Base-by-base conservation (phyloP, 192 early-diverging fungal species). In the Phlyctochytrium planicorne region DNA sequence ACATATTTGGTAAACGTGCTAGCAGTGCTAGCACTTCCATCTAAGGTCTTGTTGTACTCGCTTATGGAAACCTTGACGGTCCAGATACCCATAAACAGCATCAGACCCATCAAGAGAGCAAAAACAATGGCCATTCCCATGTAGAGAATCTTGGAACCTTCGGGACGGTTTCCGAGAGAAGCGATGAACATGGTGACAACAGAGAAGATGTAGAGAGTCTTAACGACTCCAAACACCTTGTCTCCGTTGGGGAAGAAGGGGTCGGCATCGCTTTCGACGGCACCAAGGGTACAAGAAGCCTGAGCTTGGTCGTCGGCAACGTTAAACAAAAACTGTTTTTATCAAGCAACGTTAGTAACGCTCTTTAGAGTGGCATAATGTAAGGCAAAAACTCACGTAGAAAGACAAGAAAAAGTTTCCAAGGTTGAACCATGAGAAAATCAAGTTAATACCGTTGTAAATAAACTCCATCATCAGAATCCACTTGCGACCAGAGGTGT, bases 61-160 rank as follows among this genome's bases (percentile, higher is more conserved):
- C 69, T 29, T 27, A 83, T 67, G 20, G 55, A 32, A 2, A 67
- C 27, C 6, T 72, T 37, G 84, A 90, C 40, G 16, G 71, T 76
- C 70, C 70, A 80, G 36, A 23, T 53, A 30, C 67, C 77, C 65
- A 78, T 59, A 50, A 75, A 82, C 3, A 76, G 34, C 80, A 93
- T 88, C 52, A 88, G 73, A 20, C 78, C 37, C 91, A 94, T 95
- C 60, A 96, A 78, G 37, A 93, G 56, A 6, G 89, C 88, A 76
- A 94, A 97, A 57, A 94, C 80, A 0, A 87, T 69, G 62, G 92
- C 89, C 3, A 86, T 75, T 2, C 77, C 60, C 32, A 82, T 74
- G 63, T 93, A 94, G n/a, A 93, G 82, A 34, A 78, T 70, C 77
- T 88, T 90, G 23, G 72, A 65, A 12, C 82, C 80, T 30, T 79